Evolutionary conservation across 768 basidiomycete species (phyloP), one percentile per base, ranked within the genome.

Genomic region (Pulveroboletus sp.): DNA sequence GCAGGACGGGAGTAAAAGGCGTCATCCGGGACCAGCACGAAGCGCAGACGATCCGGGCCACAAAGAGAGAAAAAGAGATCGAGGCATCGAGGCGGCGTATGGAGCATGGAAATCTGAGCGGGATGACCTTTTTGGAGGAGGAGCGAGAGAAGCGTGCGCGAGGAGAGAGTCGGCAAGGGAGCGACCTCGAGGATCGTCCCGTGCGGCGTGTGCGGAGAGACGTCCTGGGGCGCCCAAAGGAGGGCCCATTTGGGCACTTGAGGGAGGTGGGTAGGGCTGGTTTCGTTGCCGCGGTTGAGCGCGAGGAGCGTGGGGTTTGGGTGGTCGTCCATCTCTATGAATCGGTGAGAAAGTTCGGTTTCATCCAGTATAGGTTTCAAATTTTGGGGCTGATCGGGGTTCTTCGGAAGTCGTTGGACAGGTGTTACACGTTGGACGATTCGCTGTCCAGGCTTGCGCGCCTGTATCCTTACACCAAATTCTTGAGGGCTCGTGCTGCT

Each of bases 291-390:
- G 87, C 89, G 1, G 80, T 93, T 2, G 89, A 92, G 64, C 71
- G 77, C 30, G 89, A 89, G 64, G 80, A 79, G 30, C 72, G 69
- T 42, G 79, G 77, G 1, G 76, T 82, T 13, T 92, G 86, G 86
- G 86, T 93, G 10, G 82, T 92, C n/a, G 74, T 93, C 18, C 90
- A 93, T 66, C 73, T 93, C 6, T 93, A 90, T 60, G 85, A 90
- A 58, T 74, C 87, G 43, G 89, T 90, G 67, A 58, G 84, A 73
- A 2, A 21, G 21, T 21, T 21, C 17, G 15, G 2, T 37, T 17
- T 26, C 3, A 30, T 24, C 9, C 54, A 4, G 26, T 43, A 39
- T 26, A 40, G 8, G 30, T 14, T 14, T 32, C 9, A 35, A 6
- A 24, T 39, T 15, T 8, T 17, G 31, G 35, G 35, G 39, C 41